Evolutionary conservation across 768 basidiomycete genomes (phyloP).

Genomic region (Calocybe indica): DNA sequence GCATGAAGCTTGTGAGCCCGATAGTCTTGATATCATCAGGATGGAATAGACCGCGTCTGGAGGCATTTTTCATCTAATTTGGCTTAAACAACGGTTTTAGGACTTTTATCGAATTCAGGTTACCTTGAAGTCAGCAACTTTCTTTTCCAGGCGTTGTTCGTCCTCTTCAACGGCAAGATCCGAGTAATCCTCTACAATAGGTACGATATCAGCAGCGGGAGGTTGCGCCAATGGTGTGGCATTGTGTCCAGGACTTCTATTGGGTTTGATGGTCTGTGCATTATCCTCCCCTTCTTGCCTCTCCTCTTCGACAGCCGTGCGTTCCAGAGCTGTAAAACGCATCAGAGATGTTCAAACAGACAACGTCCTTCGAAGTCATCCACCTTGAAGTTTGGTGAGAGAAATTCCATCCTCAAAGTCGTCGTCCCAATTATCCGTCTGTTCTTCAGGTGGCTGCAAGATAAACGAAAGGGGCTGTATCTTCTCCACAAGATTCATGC

Average conservation of each 20-base stretch:
- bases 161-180: conserved; percentile 82
- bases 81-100: background rate
- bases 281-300: conserved; percentile 61
- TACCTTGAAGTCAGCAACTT: conserved; percentile 83
- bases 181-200: conserved; percentile 88
- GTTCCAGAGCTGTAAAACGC: conserved; percentile 50
- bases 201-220: conserved; percentile 54
- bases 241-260: conserved; percentile 56
- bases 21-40: conserved; percentile 85
- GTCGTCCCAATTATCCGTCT: conserved; percentile 97
- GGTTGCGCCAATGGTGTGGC: conserved; percentile 52
- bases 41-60: conserved; percentile 75
- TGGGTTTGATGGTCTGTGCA: conserved; percentile 74
- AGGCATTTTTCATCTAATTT: conserved; percentile 59
- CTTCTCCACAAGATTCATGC: conserved; percentile 42
- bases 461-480: conserved; percentile 61
- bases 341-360: background rate
- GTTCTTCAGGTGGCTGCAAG: conserved; percentile 73
- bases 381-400: conserved; percentile 74
- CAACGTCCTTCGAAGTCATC: background rate
- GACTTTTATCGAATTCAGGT: conserved; percentile 7
- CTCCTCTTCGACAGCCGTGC: conserved; percentile 51
- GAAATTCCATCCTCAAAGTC: conserved; percentile 96
- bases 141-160: conserved; percentile 58
- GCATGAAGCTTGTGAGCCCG: conserved; percentile 42